Base-by-base conservation (phyloP, 2,329 filamentous ascomycete species). In the Raffaelea albimanens region DNA sequence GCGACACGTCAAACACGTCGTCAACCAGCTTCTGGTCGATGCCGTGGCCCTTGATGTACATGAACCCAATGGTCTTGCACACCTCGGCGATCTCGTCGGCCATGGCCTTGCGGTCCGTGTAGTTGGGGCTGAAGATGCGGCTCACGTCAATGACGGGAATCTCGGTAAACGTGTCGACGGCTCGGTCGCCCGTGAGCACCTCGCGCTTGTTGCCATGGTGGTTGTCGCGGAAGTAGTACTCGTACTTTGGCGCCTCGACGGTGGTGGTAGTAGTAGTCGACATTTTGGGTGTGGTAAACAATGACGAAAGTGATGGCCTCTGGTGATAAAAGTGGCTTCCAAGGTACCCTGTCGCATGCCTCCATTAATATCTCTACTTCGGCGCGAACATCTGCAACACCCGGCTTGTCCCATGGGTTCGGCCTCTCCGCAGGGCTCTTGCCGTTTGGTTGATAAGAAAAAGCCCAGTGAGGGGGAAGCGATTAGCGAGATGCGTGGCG, bases 41-140 rank as follows among this genome's bases (percentile, higher is more conserved):
- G n/a, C 58, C 59, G 45, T 63, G 59, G 47, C 61, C 61, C 40
- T 56, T 57, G 43, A 62, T 52, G 46, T 62, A 61, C 48, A 63
- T 61, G 54, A 63, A 63, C 2, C 60, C 59, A 33, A 56, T 55
- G 3, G 44, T 33, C 21, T 55, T 52, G 33, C 59, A 63, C 4
- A 50, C 51, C n/a, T 19, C n/a, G 10, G 48, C 40, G 7, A 52
- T 36, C 7, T 49, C 46, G 1, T 21, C 10, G 9, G 51, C 51
- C 7, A 52, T 23, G 8, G 34, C 49, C 33, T 40, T 25, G 20
- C 49, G 40, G 20, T 40, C 43, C 0, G 43, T 13, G n/a, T 45
- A 14, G 42, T 31, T 29, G 3, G 47, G 19, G 23, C 49, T 50
- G 38, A 50, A 50, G 20, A 47, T 50, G 19, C 45, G 34, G 20